A percentile compares a stretch with the other conserved stretches of the same genome.
These are phyloP conservation scores for Coniferiporia weirii DNA, from an alignment of 1,284 basidiomycete genomes.

Conservation along the genomic window DNA sequence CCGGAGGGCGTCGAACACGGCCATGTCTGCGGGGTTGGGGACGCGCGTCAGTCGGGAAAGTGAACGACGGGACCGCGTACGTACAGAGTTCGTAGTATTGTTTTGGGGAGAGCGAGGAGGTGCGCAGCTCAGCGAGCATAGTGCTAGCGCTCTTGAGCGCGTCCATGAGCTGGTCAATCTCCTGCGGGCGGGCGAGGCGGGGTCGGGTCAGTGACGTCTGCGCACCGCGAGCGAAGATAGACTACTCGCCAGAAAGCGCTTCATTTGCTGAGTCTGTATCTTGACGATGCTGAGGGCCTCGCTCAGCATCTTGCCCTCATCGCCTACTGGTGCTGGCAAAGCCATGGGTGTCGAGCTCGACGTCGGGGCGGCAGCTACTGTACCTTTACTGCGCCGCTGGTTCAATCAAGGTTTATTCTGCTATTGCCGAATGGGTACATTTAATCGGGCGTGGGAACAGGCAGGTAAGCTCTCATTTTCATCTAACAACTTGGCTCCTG, in stretches of 20 bases:
- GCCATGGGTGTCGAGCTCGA: conserved; percentile 8
- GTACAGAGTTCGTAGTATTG: conserved; percentile 95
- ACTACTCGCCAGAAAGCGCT: conserved; percentile 75
- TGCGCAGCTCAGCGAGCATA: conserved; percentile 92
- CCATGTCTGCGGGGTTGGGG: conserved; percentile 67
- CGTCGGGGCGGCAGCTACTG: too few species aligned
- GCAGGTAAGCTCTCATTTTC: too few species aligned
- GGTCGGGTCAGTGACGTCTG: not conserved
- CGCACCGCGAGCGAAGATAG: too few species aligned
- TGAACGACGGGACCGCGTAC: conserved; percentile 27
- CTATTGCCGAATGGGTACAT: too few species aligned
- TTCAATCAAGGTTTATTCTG: too few species aligned
- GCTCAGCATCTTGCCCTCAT: conserved; percentile 77
- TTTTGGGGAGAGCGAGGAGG: conserved; percentile 87
- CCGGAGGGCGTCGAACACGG: conserved; percentile 96
- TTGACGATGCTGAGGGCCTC: conserved; percentile 85
- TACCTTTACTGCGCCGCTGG: too few species aligned
- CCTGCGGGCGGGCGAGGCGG: conserved; percentile 41
- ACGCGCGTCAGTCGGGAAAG: conserved; percentile 14
- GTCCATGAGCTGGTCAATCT: conserved; percentile 94
- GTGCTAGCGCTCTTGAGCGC: conserved; percentile 91
- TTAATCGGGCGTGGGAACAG: too few species aligned
- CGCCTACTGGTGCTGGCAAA: conserved; percentile 34
- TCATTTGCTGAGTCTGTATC: conserved; percentile 91
- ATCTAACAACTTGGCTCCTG: too few species aligned